Conservation (phyloP, 2,329 filamentous ascomycete species). For the Pleoardoris graminearum region DNA sequence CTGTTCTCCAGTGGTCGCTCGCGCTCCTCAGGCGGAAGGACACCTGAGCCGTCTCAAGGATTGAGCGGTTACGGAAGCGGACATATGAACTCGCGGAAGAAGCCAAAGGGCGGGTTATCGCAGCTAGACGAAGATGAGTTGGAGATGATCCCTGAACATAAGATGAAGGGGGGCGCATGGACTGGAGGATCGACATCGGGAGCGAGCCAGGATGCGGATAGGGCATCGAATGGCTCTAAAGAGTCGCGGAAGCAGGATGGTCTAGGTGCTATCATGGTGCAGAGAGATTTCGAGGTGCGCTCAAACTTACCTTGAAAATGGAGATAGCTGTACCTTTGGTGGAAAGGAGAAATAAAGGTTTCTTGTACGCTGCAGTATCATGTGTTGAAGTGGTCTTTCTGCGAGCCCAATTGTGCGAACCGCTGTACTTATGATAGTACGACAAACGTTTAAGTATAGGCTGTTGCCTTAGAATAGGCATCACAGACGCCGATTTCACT, state of each 20-base stretch:
- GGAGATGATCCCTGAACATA: neutral
- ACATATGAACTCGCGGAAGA: neutral
- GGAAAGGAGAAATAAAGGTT: neutral
- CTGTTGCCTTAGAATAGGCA: no score
- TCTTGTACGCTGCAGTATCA: neutral
- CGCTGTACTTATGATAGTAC: no score
- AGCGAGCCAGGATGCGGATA: neutral
- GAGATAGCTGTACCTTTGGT: no score
- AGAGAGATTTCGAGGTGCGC: neutral
- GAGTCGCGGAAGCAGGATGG: conserved; percentile 1
- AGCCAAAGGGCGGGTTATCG: neutral
- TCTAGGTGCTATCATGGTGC: neutral
- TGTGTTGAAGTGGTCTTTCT: no score
- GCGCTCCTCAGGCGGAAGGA: conserved; percentile 12
- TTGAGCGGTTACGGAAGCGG: conserved; percentile 5
- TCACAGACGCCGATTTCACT: no score
- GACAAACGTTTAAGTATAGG: no score
- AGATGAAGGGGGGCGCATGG: conserved; percentile 2
- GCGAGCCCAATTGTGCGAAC: no score
- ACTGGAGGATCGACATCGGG: neutral
- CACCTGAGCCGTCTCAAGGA: conserved; percentile 1
- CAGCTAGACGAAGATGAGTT: neutral
- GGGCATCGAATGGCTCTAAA: neutral
- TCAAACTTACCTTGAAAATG: neutral
- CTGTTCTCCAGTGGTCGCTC: conserved; percentile 27